These are phyloP conservation scores for Xerocomellus dryophilus DNA, from an alignment of 768 basidiomycete genomes.

Conservation along the genomic window DNA sequence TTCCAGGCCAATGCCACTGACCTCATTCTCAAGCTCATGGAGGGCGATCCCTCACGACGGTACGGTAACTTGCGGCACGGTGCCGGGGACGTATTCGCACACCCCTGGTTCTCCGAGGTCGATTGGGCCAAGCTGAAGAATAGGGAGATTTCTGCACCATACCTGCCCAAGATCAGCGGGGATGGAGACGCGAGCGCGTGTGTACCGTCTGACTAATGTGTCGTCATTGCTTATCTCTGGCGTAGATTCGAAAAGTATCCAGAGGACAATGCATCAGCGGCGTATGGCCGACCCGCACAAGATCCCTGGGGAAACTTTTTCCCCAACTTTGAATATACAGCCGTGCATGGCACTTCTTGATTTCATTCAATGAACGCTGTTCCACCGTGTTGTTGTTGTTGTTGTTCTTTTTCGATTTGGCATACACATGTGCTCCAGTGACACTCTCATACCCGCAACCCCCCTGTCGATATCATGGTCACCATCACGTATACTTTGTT, in stretches of 20 bases:
- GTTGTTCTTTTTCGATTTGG: neutral
- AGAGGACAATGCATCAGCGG: conserved; percentile 61
- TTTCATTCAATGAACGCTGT: conserved; percentile 1
- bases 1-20: conserved; percentile 78
- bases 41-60: conserved; percentile 80
- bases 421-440: conserved; percentile 15
- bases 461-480: conserved; percentile 1
- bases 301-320: conserved; percentile 70
- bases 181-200: conserved; percentile 96
- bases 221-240: neutral
- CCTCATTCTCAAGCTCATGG: conserved; percentile 88
- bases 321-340: conserved; percentile 71
- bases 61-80: conserved; percentile 89
- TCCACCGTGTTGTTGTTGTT: too few species aligned
- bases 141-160: conserved; percentile 92
- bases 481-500: conserved; percentile 3
- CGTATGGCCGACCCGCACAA: conserved; percentile 55
- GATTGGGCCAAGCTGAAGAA: conserved; percentile 80
- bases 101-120: conserved; percentile 93
- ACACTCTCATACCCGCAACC: conserved; percentile 15
- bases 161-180: conserved; percentile 84
- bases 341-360: conserved; percentile 36
- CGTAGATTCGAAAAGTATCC: conserved; percentile 74
- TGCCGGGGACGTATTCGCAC: conserved; percentile 87
- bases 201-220: conserved; percentile 30